Conservation (phyloP, 2,329 filamentous ascomycete species). For the Calonectria leucothoes region DNA sequence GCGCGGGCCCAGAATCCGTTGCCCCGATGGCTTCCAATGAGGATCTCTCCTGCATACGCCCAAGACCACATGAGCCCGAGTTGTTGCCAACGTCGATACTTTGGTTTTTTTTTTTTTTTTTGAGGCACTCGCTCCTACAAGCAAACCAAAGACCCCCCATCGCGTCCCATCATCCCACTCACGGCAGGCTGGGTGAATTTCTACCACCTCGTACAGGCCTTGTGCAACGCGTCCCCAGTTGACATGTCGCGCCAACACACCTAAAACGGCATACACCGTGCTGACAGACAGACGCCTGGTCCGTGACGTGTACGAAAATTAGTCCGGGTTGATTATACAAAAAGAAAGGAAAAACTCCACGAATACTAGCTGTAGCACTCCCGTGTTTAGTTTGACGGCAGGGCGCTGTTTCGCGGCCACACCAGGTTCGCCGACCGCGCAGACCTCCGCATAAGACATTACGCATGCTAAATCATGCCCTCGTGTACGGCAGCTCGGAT, state of each 20-base stretch:
- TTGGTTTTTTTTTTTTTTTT: no score
- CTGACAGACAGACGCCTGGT: not conserved
- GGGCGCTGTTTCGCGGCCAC: conserved; percentile 1
- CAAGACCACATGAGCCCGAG: not conserved
- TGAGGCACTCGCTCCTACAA: not conserved
- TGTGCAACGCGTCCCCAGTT: not conserved
- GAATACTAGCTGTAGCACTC: not conserved
- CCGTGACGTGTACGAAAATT: conserved; percentile 5
- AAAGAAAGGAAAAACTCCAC: not conserved
- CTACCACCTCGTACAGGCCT: not conserved
- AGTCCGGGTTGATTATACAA: not conserved
- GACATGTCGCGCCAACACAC: not conserved
- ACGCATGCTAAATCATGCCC: not conserved
- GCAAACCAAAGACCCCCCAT: no score
- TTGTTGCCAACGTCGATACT: not conserved
- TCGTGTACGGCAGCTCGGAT: not conserved
- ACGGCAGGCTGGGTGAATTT: not conserved
- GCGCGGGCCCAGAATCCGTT: conserved; percentile 16
- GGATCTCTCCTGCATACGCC: conserved; percentile 20
- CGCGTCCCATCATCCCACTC: no score
- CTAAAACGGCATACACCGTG: not conserved
- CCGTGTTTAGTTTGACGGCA: conserved; percentile 3
- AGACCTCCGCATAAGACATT: not conserved
- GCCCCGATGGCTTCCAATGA: conserved; percentile 21
- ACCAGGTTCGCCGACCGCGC: not conserved